Evolutionary conservation across 768 basidiomycete species (phyloP).

Genomic region (Tricholoma matsutake): DNA sequence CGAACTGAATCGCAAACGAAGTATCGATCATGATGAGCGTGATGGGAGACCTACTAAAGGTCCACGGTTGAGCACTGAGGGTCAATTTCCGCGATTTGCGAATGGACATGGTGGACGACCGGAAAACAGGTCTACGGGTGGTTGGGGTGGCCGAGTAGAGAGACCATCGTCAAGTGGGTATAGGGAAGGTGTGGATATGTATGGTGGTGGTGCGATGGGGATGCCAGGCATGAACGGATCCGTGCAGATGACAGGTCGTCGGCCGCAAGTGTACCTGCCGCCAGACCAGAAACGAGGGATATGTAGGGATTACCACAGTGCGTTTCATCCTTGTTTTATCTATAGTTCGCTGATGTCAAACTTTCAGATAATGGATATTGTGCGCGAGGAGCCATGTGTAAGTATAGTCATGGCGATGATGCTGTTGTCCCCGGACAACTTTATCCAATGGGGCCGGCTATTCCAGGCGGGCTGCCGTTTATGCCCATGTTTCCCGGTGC

Average conservation of each 20-base stretch:
- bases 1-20: slow-evolving; percentile 64
- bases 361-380: slow-evolving; percentile 85
- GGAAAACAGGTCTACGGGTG: slow-evolving; percentile 34
- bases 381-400: slow-evolving; percentile 83
- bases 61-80: slow-evolving; percentile 60
- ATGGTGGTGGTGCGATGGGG: slow-evolving; percentile 26
- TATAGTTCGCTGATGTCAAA: slow-evolving; percentile 6
- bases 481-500: slow-evolving; percentile 65
- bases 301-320: slow-evolving; percentile 93
- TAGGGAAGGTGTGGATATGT: slow-evolving; percentile 31
- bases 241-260: slow-evolving; percentile 43
- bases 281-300: slow-evolving; percentile 73
- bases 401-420: slow-evolving; percentile 90
- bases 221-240: slow-evolving; percentile 31
- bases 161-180: slow-evolving; percentile 32
- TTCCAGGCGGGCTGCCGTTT: slow-evolving; percentile 49
- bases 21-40: slow-evolving; percentile 57
- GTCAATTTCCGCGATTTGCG: slow-evolving; percentile 62
- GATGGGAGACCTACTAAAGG: slow-evolving; percentile 68
- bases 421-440: slow-evolving; percentile 73
- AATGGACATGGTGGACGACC: slow-evolving; percentile 34
- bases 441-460: slow-evolving; percentile 49
- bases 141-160: slow-evolving; percentile 41
- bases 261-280: slow-evolving; percentile 60
- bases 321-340: slow-evolving; percentile 29